Conservation (phyloP, 345 rosid genomes). For the Rhodamnia argentea region DNA sequence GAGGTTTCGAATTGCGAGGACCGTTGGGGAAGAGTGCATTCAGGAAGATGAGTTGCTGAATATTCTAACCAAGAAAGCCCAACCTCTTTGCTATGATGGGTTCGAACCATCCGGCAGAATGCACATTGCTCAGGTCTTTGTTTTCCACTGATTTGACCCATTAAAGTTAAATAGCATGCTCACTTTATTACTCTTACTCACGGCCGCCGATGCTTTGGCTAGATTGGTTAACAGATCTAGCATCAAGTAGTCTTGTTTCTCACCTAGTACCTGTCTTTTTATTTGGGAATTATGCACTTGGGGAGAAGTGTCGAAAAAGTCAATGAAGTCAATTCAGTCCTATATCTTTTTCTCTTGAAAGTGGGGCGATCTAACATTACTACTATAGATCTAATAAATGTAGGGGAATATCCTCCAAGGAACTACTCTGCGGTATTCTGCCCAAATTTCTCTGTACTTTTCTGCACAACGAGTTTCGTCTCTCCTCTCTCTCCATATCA, state of each 20-base stretch:
- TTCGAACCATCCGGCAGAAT: slow-evolving; percentile 92
- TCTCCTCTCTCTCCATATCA: slow-evolving; percentile 87
- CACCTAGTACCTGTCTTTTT: too few species aligned
- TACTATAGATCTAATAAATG: slow-evolving; percentile 25
- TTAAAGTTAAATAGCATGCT: not conserved
- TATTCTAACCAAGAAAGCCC: slow-evolving; percentile 58
- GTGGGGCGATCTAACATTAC: not conserved
- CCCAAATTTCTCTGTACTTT: slow-evolving; percentile 83
- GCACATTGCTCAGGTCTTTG: slow-evolving; percentile 84
- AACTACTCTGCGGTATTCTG: slow-evolving; percentile 59
- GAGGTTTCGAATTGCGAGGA: slow-evolving; percentile 54
- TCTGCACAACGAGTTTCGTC: slow-evolving; percentile 85
- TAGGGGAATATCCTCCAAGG: slow-evolving; percentile 93
- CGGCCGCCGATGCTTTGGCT: too few species aligned
- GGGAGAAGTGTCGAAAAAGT: too few species aligned
- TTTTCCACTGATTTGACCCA: not conserved
- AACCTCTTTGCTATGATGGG: slow-evolving; percentile 79
- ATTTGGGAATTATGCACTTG: too few species aligned
- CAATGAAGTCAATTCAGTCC: too few species aligned
- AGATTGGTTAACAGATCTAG: too few species aligned
- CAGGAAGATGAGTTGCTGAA: slow-evolving; percentile 63
- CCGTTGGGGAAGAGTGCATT: slow-evolving; percentile 79
- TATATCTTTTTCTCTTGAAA: not conserved
- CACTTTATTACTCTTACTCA: too few species aligned
- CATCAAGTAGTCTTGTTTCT: too few species aligned